These are phyloP conservation scores for Backusella circina DNA, from an alignment of 192 early-diverging fungal species.

Conservation along the genomic window DNA sequence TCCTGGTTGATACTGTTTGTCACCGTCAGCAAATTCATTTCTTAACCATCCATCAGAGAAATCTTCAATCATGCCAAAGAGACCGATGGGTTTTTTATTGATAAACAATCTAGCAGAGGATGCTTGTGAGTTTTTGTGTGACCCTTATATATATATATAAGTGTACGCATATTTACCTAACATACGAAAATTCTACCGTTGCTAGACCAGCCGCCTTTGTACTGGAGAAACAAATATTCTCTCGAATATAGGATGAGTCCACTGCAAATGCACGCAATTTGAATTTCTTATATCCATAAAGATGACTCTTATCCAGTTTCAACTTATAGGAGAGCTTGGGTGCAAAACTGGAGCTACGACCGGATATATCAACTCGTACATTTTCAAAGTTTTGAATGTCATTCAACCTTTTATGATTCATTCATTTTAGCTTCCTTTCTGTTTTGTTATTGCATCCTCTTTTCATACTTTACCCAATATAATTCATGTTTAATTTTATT, in stretches of 20 bases:
- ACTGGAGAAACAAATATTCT: background rate
- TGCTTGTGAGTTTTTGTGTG: too few relatives aligned
- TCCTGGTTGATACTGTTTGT: background rate
- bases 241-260: background rate
- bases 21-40: background rate
- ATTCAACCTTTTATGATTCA: background rate
- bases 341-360: background rate
- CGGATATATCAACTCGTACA: background rate
- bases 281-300: background rate
- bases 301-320: background rate
- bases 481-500: background rate
- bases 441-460: background rate
- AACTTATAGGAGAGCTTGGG: conserved; percentile 1
- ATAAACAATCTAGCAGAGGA: background rate
- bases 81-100: background rate
- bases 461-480: conserved; percentile 3
- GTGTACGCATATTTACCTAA: conserved; percentile 25
- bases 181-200: background rate
- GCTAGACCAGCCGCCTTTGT: background rate
- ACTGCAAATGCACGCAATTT: background rate
- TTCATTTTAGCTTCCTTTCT: too few relatives aligned
- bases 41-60: background rate
- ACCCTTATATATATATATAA: background rate
- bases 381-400: background rate
- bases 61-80: background rate